These are phyloP conservation scores for Cardamine chenopodiifolia DNA, from an alignment of 345 rosid species.

Conservation along the genomic window DNA sequence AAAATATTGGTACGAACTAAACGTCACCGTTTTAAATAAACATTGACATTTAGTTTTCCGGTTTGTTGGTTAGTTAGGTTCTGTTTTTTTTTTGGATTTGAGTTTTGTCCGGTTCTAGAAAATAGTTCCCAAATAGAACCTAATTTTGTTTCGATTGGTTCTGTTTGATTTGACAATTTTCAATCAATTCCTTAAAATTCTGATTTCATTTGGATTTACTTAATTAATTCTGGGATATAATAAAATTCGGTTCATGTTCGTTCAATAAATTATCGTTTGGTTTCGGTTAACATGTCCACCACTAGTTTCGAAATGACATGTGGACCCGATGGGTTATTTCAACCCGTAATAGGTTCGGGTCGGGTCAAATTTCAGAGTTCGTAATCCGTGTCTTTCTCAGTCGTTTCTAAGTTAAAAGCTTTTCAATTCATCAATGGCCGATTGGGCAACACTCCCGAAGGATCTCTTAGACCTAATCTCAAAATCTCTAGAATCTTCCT, in stretches of 20 bases:
- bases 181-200: neutral
- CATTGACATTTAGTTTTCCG: neutral
- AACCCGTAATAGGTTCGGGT: neutral
- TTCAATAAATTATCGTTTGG: neutral
- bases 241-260: neutral
- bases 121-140: neutral
- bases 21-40: neutral
- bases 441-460: slow-evolving; percentile 68
- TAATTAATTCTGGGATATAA: neutral
- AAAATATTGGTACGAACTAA: neutral
- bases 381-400: neutral
- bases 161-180: no score
- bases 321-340: neutral
- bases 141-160: no score
- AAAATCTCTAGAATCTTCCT: slow-evolving; percentile 51
- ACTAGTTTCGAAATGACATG: neutral
- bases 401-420: slow-evolving; percentile 7
- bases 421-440: slow-evolving; percentile 51
- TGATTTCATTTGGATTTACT: no score
- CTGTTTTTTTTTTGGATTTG: neutral
- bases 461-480: slow-evolving; percentile 68
- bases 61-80: neutral
- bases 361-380: neutral
- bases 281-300: neutral
- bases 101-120: no score